phyloP scores from a whole-genome alignment of 1,139 yeast genomes.

The Spencermartinsiella ligniputridi region DNA sequence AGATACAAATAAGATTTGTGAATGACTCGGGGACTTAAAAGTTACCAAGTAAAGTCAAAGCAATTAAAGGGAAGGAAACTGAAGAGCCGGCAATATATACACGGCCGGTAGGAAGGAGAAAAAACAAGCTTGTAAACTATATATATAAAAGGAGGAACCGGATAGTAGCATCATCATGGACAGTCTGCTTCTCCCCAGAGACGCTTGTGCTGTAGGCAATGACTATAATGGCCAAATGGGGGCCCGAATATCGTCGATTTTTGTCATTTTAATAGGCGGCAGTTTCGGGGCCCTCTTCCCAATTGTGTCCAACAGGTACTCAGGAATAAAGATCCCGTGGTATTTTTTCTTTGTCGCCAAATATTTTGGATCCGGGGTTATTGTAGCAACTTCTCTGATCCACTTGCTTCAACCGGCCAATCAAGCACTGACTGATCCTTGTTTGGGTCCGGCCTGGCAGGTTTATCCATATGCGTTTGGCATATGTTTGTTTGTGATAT shows the following conservation, averaged over 20 bases:
- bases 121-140: not conserved
- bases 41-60: no score
- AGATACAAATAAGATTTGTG: not conserved
- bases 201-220: slow-evolving; percentile 25
- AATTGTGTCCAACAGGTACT: slow-evolving; percentile 28
- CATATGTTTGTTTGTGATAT: slow-evolving; percentile 48
- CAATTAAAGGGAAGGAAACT: no score
- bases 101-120: not conserved
- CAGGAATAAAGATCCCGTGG: slow-evolving; percentile 42
- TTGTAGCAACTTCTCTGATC: slow-evolving; percentile 82
- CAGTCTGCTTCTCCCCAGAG: no score
- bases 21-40: no score
- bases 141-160: no score
- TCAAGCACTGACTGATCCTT: slow-evolving; percentile 46
- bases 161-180: no score
- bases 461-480: slow-evolving; percentile 60
- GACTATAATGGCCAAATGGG: slow-evolving; percentile 50
- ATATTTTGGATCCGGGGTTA: slow-evolving; percentile 90
- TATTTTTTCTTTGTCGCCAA: slow-evolving; percentile 67
- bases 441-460: slow-evolving; percentile 53
- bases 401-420: slow-evolving; percentile 80
- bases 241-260: slow-evolving; percentile 68
- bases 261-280: slow-evolving; percentile 62
- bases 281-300: slow-evolving; percentile 49
- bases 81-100: not conserved